These are phyloP conservation scores for Malus sylvestris DNA, from an alignment of 306 rosid genomes.

Conservation along the genomic window DNA sequence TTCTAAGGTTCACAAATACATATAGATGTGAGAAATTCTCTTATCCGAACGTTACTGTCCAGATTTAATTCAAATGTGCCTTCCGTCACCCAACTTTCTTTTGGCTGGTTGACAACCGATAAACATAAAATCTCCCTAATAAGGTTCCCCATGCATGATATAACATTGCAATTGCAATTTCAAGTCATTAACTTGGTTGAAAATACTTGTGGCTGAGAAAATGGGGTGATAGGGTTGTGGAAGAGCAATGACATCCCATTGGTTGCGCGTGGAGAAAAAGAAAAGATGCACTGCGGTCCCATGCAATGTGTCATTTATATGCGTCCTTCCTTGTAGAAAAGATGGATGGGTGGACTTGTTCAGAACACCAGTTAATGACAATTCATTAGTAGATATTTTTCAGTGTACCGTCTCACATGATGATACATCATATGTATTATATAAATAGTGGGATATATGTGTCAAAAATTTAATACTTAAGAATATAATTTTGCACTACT, in stretches of 20 bases:
- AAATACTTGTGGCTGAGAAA: conserved; percentile 11
- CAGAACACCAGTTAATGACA: conserved; percentile 55
- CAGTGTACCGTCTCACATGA: fast-evolving
- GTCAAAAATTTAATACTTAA: no score
- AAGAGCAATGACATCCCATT: not conserved
- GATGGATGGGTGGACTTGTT: conserved; percentile 50
- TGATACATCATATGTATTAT: no score
- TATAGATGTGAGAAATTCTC: no score
- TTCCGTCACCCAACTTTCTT: not conserved
- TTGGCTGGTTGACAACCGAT: not conserved
- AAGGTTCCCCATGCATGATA: not conserved
- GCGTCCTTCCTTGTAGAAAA: conserved; percentile 5
- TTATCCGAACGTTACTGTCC: not conserved
- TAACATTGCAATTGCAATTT: not conserved
- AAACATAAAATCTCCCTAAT: not conserved
- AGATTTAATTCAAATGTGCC: not conserved
- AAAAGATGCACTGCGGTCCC: conserved; percentile 25
- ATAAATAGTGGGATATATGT: no score
- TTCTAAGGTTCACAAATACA: not conserved
- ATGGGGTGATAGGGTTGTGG: conserved; percentile 7
- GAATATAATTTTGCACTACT: no score
- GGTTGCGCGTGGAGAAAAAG: conserved; percentile 20
- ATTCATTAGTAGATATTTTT: conserved; percentile 17
- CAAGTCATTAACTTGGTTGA: not conserved
- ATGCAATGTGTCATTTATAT: conserved; percentile 29